phyloP scores from a whole-genome alignment of 1,284 basidiomycete genomes.

The Ceratobasidium sp. region DNA sequence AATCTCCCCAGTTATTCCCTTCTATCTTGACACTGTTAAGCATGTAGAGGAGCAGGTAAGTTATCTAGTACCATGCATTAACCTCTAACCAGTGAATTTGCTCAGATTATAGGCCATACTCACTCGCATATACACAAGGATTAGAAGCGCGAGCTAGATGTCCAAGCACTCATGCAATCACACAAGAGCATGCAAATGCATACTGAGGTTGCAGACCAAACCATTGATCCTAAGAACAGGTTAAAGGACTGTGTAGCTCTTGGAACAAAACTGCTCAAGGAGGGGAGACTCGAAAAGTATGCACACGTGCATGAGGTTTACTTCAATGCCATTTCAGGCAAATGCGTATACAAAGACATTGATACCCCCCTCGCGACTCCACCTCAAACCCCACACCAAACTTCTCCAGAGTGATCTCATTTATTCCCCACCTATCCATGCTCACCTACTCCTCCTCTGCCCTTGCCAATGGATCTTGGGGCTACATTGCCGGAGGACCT shows the following conservation, averaged over 20 bases:
- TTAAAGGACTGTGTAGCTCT: background rate
- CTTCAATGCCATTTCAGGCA: background rate
- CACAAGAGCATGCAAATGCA: conserved; percentile 12
- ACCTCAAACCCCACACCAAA: too few relatives aligned
- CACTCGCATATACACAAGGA: conserved; percentile 13
- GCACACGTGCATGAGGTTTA: background rate
- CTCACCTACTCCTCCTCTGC: too few relatives aligned
- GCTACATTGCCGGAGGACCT: too few relatives aligned
- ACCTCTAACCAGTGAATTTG: background rate
- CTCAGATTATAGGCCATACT: background rate
- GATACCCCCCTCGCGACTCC: conserved; percentile 2
- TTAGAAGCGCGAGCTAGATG: background rate
- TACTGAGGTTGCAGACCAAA: background rate
- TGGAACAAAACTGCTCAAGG: background rate
- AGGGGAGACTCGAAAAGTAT: background rate
- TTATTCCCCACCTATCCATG: too few relatives aligned
- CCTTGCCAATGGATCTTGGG: too few relatives aligned
- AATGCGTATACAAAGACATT: conserved; percentile 1
- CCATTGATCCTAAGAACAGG: background rate
- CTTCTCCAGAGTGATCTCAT: too few relatives aligned
- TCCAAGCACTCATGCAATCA: background rate
- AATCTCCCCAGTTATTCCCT: conserved; percentile 4
- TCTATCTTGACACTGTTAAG: background rate
- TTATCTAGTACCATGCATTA: background rate
- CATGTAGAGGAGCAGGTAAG: conserved; percentile 3